Conservation (phyloP, 164 flowering plant species). For the Macadamia tetraphylla region DNA sequence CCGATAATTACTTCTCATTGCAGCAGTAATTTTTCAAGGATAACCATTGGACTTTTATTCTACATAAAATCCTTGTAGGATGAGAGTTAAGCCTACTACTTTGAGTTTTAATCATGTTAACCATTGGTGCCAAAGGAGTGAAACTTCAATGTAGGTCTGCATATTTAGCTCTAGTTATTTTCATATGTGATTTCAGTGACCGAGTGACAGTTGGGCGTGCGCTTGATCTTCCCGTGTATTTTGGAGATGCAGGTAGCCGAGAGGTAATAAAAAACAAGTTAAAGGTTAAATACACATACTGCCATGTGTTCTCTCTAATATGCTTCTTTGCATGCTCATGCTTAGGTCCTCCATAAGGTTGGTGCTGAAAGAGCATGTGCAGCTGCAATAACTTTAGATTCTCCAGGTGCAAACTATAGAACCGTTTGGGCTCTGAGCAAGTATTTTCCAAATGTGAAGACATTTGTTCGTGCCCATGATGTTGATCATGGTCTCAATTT, state of each 20-base stretch:
- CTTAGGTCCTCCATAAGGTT: slow-evolving; percentile 88
- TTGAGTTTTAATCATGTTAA: background rate
- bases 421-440: slow-evolving; percentile 99
- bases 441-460: slow-evolving; percentile 93
- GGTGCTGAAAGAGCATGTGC: slow-evolving; percentile 99
- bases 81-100: background rate
- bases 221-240: slow-evolving; percentile 94
- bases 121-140: no score
- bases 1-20: background rate
- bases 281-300: background rate
- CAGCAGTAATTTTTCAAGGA: background rate
- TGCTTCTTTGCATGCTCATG: slow-evolving; percentile 7
- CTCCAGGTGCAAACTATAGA: slow-evolving; percentile 98
- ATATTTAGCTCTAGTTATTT: background rate
- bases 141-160: no score
- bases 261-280: slow-evolving; percentile 50
- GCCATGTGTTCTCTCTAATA: slow-evolving; percentile 15
- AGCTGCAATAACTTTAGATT: slow-evolving; percentile 90
- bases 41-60: background rate
- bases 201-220: slow-evolving; percentile 95
- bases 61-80: background rate
- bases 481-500: slow-evolving; percentile 98
- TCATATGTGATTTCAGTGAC: slow-evolving; percentile 55
- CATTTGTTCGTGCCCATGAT: slow-evolving; percentile 99
- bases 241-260: slow-evolving; percentile 99